Percentiles rank a stretch among this genome's conserved stretches.
Conservation (phyloP, 2,329 filamentous ascomycete genomes). For the Talaromyces funiculosus region DNA sequence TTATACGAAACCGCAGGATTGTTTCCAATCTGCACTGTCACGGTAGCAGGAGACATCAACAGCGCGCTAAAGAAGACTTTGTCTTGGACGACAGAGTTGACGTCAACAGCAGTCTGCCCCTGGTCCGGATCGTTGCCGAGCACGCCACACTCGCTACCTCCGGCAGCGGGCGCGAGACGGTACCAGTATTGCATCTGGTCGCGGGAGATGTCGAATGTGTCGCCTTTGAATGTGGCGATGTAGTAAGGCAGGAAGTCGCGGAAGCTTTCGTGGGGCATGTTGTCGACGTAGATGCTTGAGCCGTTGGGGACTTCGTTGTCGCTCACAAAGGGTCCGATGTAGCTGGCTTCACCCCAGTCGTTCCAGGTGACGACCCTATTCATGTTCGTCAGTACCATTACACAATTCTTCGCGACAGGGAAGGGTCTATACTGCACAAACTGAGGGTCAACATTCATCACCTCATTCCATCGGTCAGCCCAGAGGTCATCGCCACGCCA, state of each 20-base stretch:
- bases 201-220: slow-evolving; percentile 6
- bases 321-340: slow-evolving; percentile 48
- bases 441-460: slow-evolving; percentile 47
- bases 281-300: slow-evolving; percentile 32
- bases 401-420: not conserved
- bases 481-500: slow-evolving; percentile 57
- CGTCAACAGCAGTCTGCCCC: slow-evolving; percentile 24
- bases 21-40: slow-evolving; percentile 27
- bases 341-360: slow-evolving; percentile 57
- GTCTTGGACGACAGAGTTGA: slow-evolving; percentile 26
- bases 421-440: slow-evolving; percentile 41
- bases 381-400: not conserved
- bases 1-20: slow-evolving; percentile 19
- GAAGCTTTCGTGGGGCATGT: slow-evolving; percentile 30
- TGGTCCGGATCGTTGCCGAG: slow-evolving; percentile 29
- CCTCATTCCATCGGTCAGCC: slow-evolving; percentile 55
- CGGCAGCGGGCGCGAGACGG: slow-evolving; percentile 24
- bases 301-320: slow-evolving; percentile 42
- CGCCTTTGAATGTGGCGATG: slow-evolving; percentile 27
- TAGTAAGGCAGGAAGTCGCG: slow-evolving; percentile 29
- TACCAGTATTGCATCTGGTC: slow-evolving; percentile 33
- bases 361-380: slow-evolving; percentile 55
- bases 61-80: slow-evolving; percentile 28
- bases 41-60: slow-evolving; percentile 22
- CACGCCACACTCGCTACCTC: slow-evolving; percentile 26